These are phyloP conservation scores for Myxozyma mucilagina DNA, from an alignment of 805 yeast species.

Conservation along the genomic window DNA sequence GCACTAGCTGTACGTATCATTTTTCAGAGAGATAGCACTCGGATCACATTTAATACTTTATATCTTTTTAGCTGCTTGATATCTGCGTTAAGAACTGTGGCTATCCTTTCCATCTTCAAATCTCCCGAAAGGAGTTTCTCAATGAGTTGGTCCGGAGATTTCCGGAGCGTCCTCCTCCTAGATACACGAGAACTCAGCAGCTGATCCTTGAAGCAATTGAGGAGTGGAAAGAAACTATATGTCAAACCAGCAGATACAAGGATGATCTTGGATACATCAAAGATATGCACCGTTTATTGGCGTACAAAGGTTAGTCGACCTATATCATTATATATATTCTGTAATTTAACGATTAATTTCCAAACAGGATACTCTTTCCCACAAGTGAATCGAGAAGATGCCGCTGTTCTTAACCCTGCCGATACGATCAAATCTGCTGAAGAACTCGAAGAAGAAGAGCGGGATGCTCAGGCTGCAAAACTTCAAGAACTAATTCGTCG, in stretches of 20 bases:
- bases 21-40: neutral
- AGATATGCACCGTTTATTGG: conserved; percentile 90
- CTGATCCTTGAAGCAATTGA: conserved; percentile 86
- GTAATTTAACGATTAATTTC: neutral
- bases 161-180: conserved; percentile 90
- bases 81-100: conserved; percentile 96
- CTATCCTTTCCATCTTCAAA: conserved; percentile 92
- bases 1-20: conserved; percentile 61
- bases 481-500: conserved; percentile 92
- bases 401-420: conserved; percentile 87
- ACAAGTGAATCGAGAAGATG: conserved; percentile 82
- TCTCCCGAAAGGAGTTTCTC: conserved; percentile 89
- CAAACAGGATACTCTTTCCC: conserved; percentile 75
- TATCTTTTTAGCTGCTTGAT: conserved; percentile 56
- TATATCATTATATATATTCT: neutral
- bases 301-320: conserved; percentile 59
- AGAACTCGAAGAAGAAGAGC: conserved; percentile 90
- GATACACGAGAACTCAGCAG: conserved; percentile 80
- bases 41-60: neutral
- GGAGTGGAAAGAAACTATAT: conserved; percentile 96
- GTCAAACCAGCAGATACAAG: conserved; percentile 83
- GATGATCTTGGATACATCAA: conserved; percentile 89
- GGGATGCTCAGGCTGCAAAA: conserved; percentile 89
- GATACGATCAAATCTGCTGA: conserved; percentile 63
- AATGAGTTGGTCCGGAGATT: conserved; percentile 90